phyloP scores from a whole-genome alignment of 495 filamentous ascomycete species.

The Penicillium roqueforti region DNA sequence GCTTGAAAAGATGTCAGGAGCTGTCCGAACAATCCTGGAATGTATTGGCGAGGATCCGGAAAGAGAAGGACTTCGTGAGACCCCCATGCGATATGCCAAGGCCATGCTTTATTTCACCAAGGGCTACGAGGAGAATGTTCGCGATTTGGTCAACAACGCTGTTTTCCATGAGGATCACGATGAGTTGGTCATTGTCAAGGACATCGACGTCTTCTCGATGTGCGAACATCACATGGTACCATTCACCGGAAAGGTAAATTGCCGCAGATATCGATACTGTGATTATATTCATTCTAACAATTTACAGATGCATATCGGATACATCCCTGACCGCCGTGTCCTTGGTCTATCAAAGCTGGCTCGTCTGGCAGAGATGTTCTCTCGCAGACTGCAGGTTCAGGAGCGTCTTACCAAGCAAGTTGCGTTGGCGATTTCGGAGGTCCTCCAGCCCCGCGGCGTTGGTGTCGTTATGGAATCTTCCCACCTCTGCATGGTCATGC shows the following conservation, averaged over 20 bases:
- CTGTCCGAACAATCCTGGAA: conserved; percentile 86
- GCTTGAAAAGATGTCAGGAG: conserved; percentile 73
- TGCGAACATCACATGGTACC: conserved; percentile 98
- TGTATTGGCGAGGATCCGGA: conserved; percentile 95
- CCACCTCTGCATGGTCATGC: conserved; percentile 98
- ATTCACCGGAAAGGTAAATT: conserved; percentile 82
- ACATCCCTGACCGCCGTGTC: conserved; percentile 81
- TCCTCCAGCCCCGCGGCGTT: conserved; percentile 85
- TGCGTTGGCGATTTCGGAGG: conserved; percentile 86
- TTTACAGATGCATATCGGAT: conserved; percentile 91
- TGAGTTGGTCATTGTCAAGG: conserved; percentile 94
- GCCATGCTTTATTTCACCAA: conserved; percentile 99
- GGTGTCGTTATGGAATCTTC: conserved; percentile 96
- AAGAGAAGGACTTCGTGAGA: conserved; percentile 81
- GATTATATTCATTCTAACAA: conserved; percentile 13
- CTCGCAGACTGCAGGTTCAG: conserved; percentile 86
- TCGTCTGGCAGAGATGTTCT: conserved; percentile 95
- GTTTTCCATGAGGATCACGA: conserved; percentile 97
- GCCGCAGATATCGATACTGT: conserved; percentile 1
- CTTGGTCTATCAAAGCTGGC: conserved; percentile 95
- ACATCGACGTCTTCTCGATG: conserved; percentile 92
- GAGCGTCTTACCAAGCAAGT: conserved; percentile 95
- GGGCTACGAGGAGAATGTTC: conserved; percentile 93
- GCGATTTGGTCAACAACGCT: conserved; percentile 87
- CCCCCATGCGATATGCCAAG: conserved; percentile 88